Conservation (phyloP, 2,329 filamentous ascomycete species). For the Emergomyces africanus region DNA sequence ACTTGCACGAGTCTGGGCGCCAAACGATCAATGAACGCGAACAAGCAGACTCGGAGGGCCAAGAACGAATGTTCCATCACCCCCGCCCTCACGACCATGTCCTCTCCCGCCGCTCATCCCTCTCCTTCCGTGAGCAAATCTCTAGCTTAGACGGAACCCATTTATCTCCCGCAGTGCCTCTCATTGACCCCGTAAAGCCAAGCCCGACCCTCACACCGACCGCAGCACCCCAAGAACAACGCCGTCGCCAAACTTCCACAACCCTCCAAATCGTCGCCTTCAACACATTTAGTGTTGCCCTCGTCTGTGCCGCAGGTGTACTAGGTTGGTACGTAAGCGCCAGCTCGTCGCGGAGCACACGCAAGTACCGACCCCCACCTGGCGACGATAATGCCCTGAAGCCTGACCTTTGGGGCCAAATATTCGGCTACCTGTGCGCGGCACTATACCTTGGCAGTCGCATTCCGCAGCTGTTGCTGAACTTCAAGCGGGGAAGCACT, state of each 20-base stretch:
- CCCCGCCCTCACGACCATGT: neutral
- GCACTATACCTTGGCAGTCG: constrained; percentile 79
- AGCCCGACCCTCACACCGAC: constrained; percentile 12
- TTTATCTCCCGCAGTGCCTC: constrained; percentile 70
- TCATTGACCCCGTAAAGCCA: constrained; percentile 43
- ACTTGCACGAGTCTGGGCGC: neutral
- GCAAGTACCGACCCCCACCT: constrained; percentile 9
- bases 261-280: constrained; percentile 44
- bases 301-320: constrained; percentile 74
- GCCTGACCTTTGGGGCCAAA: constrained; percentile 68
- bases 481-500: constrained; percentile 83
- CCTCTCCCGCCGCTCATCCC: constrained; percentile 6
- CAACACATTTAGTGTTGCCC: constrained; percentile 61
- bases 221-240: neutral
- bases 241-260: constrained; percentile 24
- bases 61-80: neutral
- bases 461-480: constrained; percentile 80
- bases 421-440: constrained; percentile 90
- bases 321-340: constrained; percentile 72
- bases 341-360: constrained; percentile 24
- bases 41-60: constrained; percentile 7
- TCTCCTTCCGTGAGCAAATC: constrained; percentile 33
- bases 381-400: constrained; percentile 34
- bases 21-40: neutral
- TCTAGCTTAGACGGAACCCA: constrained; percentile 50